Conservation (phyloP, 768 basidiomycete genomes). For the Lactifluus rugatus region DNA sequence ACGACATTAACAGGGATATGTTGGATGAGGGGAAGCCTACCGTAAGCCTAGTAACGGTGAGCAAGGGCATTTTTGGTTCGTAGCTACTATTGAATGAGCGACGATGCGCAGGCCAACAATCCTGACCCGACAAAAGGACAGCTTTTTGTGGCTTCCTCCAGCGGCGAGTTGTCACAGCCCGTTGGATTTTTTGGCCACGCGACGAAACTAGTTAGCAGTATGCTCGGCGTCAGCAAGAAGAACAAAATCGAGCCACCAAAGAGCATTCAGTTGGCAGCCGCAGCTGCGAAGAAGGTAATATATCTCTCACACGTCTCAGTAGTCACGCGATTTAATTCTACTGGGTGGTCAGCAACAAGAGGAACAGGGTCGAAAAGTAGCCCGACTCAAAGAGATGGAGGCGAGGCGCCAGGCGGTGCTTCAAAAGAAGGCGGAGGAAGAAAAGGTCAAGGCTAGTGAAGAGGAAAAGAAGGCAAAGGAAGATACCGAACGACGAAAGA, state of each 20-base stretch:
- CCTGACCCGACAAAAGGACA: slow-evolving; percentile 36
- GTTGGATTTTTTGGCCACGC: slow-evolving; percentile 62
- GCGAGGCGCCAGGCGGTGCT: slow-evolving; percentile 58
- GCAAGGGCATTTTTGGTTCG: slow-evolving; percentile 7
- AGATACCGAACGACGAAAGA: slow-evolving; percentile 67
- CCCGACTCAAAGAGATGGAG: slow-evolving; percentile 74
- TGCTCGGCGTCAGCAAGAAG: slow-evolving; percentile 60
- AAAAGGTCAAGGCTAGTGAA: slow-evolving; percentile 50
- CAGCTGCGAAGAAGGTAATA: slow-evolving; percentile 81
- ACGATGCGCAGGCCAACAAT: slow-evolving; percentile 2
- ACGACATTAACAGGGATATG: slow-evolving; percentile 33
- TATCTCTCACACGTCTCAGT: not conserved
- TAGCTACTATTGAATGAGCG: not conserved
- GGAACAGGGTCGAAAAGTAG: slow-evolving; percentile 69
- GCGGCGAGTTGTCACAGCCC: slow-evolving; percentile 28
- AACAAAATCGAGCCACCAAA: slow-evolving; percentile 61
- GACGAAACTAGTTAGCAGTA: slow-evolving; percentile 54
- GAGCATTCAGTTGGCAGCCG: slow-evolving; percentile 72
- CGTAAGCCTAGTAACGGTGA: slow-evolving; percentile 36
- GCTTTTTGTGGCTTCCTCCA: slow-evolving; percentile 40
- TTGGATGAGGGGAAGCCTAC: slow-evolving; percentile 32
- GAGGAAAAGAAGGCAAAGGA: slow-evolving; percentile 66
- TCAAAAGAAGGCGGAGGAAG: slow-evolving; percentile 73
- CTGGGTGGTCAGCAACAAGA: slow-evolving; percentile 65
- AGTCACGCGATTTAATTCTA: not conserved